Percentiles rank a stretch among this genome's conserved stretches.
These are phyloP conservation scores for Zygosaccharomyces sapae DNA, from an alignment of 1,139 yeast species.

Conservation along the genomic window DNA sequence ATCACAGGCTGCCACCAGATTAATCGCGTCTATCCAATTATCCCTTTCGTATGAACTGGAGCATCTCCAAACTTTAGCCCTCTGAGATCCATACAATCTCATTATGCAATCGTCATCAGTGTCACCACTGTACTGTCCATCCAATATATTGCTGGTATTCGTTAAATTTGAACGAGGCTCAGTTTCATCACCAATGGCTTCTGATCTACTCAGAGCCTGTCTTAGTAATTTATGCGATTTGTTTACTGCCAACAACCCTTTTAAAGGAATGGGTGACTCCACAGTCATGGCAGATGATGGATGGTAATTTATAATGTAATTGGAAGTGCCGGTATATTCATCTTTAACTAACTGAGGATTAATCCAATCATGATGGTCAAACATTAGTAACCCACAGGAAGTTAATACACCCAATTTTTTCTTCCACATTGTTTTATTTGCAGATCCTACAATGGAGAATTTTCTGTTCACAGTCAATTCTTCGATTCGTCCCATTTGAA, in stretches of 20 bases:
- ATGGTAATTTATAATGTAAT: conserved; percentile 31
- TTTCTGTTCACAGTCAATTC: conserved; percentile 20
- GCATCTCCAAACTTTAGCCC: conserved; percentile 33
- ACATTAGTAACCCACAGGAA: conserved; percentile 43
- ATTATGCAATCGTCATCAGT: conserved; percentile 10
- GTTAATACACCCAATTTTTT: conserved; percentile 44
- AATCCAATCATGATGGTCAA: conserved; percentile 38
- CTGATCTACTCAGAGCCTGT: conserved; percentile 3
- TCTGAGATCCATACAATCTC: conserved; percentile 35
- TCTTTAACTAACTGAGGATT: conserved; percentile 26
- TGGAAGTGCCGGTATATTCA: conserved; percentile 24
- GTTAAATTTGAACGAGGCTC: conserved; percentile 1
- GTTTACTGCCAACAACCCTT: conserved; percentile 26
- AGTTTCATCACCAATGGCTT: conserved; percentile 11
- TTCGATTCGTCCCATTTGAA: conserved; percentile 33
- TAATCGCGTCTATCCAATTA: conserved; percentile 56
- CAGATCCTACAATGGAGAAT: conserved; percentile 30
- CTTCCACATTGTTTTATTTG: conserved; percentile 39
- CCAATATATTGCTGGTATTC: neutral
- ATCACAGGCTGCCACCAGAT: conserved; percentile 50
- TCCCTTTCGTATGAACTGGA: conserved; percentile 40
- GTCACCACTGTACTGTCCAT: neutral
- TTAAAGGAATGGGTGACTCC: conserved; percentile 16
- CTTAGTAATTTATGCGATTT: conserved; percentile 14
- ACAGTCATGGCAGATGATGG: conserved; percentile 11